phyloP scores from a whole-genome alignment of 176 grass and related monocot species.

The barley (Hordeum vulgare) region MorexV3_pseudomolecules_assembly NC_058520.1:567140078-567140577 shows the following conservation, averaged over 20 bases:
- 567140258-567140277: background rate
- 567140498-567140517: background rate
- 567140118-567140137: background rate
- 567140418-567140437: slow-evolving; percentile 52
- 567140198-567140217: background rate
- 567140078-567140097: slow-evolving; percentile 48
- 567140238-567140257: background rate
- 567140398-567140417: background rate
- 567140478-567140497: slow-evolving; percentile 33
- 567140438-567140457: slow-evolving; percentile 66
- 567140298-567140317: background rate
- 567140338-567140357: background rate
- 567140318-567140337: background rate
- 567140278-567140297: background rate
- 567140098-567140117: slow-evolving; percentile 39
- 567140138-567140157: background rate
- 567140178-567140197: background rate
- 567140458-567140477: slow-evolving; percentile 54
- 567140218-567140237: background rate
- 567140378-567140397: background rate
- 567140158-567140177: background rate
- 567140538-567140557: background rate
- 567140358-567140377: background rate
- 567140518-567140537: background rate
- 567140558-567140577: background rate